phyloP scores from a whole-genome alignment of 805 yeast species.

The Metschnikowia aberdeeniae region DNA sequence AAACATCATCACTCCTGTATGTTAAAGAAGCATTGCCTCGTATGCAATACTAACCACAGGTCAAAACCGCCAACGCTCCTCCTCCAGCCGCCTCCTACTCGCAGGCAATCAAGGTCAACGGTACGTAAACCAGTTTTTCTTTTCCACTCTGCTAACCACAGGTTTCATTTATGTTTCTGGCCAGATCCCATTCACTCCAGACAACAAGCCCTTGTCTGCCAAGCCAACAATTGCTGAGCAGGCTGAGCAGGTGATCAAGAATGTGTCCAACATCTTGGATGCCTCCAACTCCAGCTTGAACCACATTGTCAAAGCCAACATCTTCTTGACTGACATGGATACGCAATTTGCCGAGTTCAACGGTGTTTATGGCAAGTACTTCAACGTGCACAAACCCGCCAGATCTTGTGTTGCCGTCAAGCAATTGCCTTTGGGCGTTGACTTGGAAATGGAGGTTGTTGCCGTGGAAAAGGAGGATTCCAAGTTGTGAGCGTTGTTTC shows the following conservation, averaged over 20 bases:
- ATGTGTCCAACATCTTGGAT: constrained; percentile 67
- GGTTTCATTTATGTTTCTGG: constrained; percentile 91
- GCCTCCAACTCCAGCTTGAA: constrained; percentile 83
- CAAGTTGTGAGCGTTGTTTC: constrained; percentile 24
- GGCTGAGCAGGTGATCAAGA: constrained; percentile 69
- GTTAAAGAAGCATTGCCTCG: constrained; percentile 3
- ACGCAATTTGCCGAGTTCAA: constrained; percentile 77
- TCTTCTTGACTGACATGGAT: constrained; percentile 87
- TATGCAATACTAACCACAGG: constrained; percentile 27
- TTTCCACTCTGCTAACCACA: constrained; percentile 18
- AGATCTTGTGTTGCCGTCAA: constrained; percentile 97
- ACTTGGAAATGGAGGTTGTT: constrained; percentile 86
- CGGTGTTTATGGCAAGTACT: constrained; percentile 75
- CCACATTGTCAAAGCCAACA: constrained; percentile 81
- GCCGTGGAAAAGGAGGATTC: constrained; percentile 60
- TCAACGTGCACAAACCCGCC: constrained; percentile 81
- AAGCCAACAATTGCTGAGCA: constrained; percentile 61
- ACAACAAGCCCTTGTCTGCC: constrained; percentile 75
- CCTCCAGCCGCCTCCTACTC: constrained; percentile 97
- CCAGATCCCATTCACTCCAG: constrained; percentile 87
- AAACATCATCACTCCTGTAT: constrained; percentile 19
- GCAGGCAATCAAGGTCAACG: constrained; percentile 88
- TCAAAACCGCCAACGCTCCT: constrained; percentile 77
- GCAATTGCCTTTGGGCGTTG: constrained; percentile 83
- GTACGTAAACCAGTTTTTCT: constrained; percentile 23